Percentiles rank a stretch among this genome's conserved stretches.
phyloP scores from a whole-genome alignment of 2,329 filamentous ascomycete species.

The Coniochaeta sp. region DNA sequence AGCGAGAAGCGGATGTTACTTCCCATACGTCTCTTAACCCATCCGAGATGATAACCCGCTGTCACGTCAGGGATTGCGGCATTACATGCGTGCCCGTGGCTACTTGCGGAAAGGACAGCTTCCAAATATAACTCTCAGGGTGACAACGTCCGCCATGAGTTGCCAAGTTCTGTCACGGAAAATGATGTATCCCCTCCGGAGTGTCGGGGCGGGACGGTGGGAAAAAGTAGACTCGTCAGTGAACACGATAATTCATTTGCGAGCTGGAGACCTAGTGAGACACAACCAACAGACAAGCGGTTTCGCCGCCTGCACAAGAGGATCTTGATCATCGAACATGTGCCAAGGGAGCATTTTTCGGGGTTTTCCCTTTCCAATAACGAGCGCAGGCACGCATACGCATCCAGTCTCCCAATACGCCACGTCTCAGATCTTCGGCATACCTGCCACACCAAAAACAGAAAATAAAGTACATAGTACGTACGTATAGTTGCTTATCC shows the following conservation, averaged over 20 bases:
- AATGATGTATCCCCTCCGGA: not conserved
- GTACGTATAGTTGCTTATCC: too few species aligned
- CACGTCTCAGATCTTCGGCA: not conserved
- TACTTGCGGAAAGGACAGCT: not conserved
- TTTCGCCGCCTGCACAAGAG: not conserved
- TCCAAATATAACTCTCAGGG: not conserved
- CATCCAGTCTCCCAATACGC: not conserved
- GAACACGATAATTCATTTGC: not conserved
- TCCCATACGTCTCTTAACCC: not conserved
- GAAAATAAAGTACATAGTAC: not conserved
- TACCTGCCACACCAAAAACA: not conserved
- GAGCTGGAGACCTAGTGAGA: not conserved
- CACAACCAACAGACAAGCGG: not conserved
- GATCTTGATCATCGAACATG: not conserved
- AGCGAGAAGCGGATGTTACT: constrained; percentile 3
- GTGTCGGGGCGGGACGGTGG: not conserved
- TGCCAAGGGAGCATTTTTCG: not conserved
- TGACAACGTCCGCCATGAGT: not conserved
- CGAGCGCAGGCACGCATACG: not conserved
- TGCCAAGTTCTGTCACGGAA: not conserved
- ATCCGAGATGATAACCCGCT: not conserved
- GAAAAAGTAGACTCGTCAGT: not conserved
- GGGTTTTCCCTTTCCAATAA: not conserved
- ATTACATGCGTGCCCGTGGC: not conserved
- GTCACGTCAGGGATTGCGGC: not conserved